A percentile compares a stretch with the other conserved stretches of the same genome.
These are phyloP conservation scores for Picochlorum sp. DNA, from an alignment of 139 green algal species.

Conservation along the genomic window DNA sequence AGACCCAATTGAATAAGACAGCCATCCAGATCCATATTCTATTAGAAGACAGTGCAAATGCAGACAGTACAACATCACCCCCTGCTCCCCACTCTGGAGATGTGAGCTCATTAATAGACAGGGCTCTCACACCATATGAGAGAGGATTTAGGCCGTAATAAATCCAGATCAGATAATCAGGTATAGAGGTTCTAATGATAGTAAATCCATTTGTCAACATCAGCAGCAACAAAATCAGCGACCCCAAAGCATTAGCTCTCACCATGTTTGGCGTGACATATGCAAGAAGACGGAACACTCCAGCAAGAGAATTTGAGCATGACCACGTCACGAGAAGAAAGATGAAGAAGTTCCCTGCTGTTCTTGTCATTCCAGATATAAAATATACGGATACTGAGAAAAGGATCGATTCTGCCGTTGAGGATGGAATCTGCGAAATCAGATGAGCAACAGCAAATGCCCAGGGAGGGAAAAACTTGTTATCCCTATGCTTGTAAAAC, in stretches of 20 bases:
- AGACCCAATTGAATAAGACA: slow-evolving; percentile 27
- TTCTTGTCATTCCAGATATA: slow-evolving; percentile 32
- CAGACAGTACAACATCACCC: background rate
- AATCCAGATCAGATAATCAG: slow-evolving; percentile 25
- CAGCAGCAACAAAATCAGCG: slow-evolving; percentile 2
- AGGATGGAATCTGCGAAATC: slow-evolving; percentile 42
- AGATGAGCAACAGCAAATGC: slow-evolving; percentile 30
- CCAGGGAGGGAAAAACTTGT: slow-evolving; percentile 55
- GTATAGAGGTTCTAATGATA: slow-evolving; percentile 46
- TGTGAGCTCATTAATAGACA: slow-evolving; percentile 23
- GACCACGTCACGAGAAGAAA: slow-evolving; percentile 23
- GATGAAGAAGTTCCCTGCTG: slow-evolving; percentile 32
- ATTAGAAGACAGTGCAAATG: slow-evolving; percentile 49
- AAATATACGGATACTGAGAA: slow-evolving; percentile 57
- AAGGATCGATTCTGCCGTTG: slow-evolving; percentile 38
- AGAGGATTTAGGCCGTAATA: slow-evolving; percentile 17
- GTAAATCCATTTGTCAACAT: slow-evolving; percentile 41
- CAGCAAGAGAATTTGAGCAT: slow-evolving; percentile 22
- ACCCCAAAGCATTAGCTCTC: slow-evolving; percentile 19
- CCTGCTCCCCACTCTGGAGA: slow-evolving; percentile 8
- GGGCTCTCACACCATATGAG: slow-evolving; percentile 12
- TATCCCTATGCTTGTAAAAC: slow-evolving; percentile 75
- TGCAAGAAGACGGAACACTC: slow-evolving; percentile 50
- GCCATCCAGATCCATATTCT: slow-evolving; percentile 50
- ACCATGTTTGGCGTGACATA: slow-evolving; percentile 28